phyloP scores from a whole-genome alignment of 192 early-diverging fungal species.

The Coemansia reversa region DNA sequence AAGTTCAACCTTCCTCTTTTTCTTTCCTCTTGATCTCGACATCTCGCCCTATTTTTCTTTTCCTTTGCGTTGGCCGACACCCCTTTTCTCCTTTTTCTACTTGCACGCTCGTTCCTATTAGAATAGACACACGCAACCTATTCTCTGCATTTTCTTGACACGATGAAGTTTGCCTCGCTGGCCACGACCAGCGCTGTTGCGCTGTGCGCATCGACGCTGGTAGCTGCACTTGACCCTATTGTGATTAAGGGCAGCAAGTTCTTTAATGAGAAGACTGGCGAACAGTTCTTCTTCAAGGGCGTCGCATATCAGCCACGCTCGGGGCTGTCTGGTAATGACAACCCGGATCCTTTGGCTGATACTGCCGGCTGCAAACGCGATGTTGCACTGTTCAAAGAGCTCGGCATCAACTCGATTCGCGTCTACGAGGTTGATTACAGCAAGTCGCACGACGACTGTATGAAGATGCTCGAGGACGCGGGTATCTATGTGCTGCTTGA shows the following conservation, averaged over 20 bases:
- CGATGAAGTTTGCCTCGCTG: too few species aligned
- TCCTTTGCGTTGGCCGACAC: too few species aligned
- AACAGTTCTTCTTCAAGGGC: slow-evolving; percentile 76
- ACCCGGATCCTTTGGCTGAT: slow-evolving; percentile 64
- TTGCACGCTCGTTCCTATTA: too few species aligned
- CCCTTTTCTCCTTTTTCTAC: too few species aligned
- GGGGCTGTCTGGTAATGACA: slow-evolving; percentile 33
- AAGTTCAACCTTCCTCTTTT: too few species aligned
- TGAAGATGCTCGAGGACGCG: slow-evolving; percentile 62
- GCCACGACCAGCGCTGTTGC: too few species aligned
- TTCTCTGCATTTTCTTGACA: too few species aligned
- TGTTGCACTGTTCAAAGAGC: slow-evolving; percentile 61
- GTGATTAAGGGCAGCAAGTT: slow-evolving; percentile 69
- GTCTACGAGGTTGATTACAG: slow-evolving; percentile 68
- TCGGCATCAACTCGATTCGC: slow-evolving; percentile 69
- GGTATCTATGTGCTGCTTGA: slow-evolving; percentile 76
- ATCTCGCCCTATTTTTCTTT: too few species aligned
- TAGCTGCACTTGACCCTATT: slow-evolving; percentile 59
- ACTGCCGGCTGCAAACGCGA: slow-evolving; percentile 62
- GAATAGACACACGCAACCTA: too few species aligned
- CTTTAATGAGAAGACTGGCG: slow-evolving; percentile 68
- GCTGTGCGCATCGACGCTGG: slow-evolving; percentile 10
- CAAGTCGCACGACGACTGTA: slow-evolving; percentile 68
- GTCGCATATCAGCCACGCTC: slow-evolving; percentile 69
- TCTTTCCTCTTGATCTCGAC: too few species aligned